Base-by-base conservation (phyloP, 129 eudicot species). In the Ambrosia trifida region DNA sequence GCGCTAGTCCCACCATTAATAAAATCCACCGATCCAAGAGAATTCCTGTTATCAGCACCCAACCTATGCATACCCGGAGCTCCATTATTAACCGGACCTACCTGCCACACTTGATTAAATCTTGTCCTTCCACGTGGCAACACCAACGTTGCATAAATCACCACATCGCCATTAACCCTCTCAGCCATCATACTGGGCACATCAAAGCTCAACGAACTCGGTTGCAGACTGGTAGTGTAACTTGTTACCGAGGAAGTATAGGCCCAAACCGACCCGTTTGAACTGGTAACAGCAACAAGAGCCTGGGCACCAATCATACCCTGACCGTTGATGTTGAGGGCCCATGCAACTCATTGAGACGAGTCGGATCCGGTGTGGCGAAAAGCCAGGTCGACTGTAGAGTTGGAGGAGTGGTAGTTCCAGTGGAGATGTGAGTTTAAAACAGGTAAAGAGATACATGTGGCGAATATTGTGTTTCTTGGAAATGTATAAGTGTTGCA, bases 281-380 rank as follows among this genome's bases (percentile, higher is more conserved):
- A 28, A 76, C 74, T 76, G 38, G 46, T 59, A 11, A 72, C 52
- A 11, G 90, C 98, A 1, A 92, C 89, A 52, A 89, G 76, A 35
- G 83, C 40, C 75, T 92, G 98, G 2, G 91, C 58, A 0, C 91
- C 90, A 10, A 33, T 2, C 98, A 92, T 92, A 10, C 81, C 82
- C 4, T 66, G 0, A 2, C 83, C 49, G 35, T 49, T 46, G 0
- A 77, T 11, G 61, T 92, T 92, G 3, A 92, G 81, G 0, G 89
- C 91, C 96, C 98, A 92, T 0, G 89, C 91, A 5, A 92, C 91
- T 96, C 98, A 92, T n/a, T 72, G 64, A 5, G 95, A 81, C 3
- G 81, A 0, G 11, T 1, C 0, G 83, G 14, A 50, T 0, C 87
- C 82, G 2, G 79, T 52, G 76, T 79, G 95, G 7, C 98, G 81